phyloP scores from a whole-genome alignment of 1,139 yeast species.

The Hyphopichia pseudoburtonii region DNA sequence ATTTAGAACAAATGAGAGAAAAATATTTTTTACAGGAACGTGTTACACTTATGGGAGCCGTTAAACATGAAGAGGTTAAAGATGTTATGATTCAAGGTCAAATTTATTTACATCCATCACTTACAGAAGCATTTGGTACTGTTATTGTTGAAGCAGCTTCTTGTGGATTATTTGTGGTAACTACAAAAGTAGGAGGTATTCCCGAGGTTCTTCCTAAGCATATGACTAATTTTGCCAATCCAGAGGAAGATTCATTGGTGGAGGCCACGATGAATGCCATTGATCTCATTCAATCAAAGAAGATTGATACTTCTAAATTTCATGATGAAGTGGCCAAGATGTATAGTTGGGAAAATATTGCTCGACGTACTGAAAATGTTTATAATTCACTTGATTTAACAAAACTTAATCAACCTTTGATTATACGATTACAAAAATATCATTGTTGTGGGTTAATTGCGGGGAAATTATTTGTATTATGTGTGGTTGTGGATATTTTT shows the following conservation, averaged over 20 bases:
- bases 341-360: slow-evolving; percentile 95
- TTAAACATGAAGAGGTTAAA: slow-evolving; percentile 89
- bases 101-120: slow-evolving; percentile 87
- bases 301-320: slow-evolving; percentile 70
- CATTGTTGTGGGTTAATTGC: slow-evolving; percentile 83
- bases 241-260: slow-evolving; percentile 76
- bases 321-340: slow-evolving; percentile 75
- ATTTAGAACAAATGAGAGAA: slow-evolving; percentile 94
- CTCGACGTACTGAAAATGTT: slow-evolving; percentile 78
- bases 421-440: slow-evolving; percentile 52
- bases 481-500: slow-evolving; percentile 77
- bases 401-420: slow-evolving; percentile 48
- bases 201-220: slow-evolving; percentile 93
- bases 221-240: slow-evolving; percentile 91
- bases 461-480: slow-evolving; percentile 74
- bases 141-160: slow-evolving; percentile 97
- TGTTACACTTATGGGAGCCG: slow-evolving; percentile 81
- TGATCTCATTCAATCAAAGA: slow-evolving; percentile 50
- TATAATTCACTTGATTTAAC: slow-evolving; percentile 57
- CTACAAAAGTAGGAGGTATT: slow-evolving; percentile 96
- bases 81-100: slow-evolving; percentile 94
- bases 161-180: slow-evolving; percentile 90
- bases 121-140: slow-evolving; percentile 98
- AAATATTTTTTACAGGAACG: slow-evolving; percentile 81
- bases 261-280: slow-evolving; percentile 70